phyloP scores from a whole-genome alignment of 495 filamentous ascomycete species.

The Trichoderma gamsii region DNA sequence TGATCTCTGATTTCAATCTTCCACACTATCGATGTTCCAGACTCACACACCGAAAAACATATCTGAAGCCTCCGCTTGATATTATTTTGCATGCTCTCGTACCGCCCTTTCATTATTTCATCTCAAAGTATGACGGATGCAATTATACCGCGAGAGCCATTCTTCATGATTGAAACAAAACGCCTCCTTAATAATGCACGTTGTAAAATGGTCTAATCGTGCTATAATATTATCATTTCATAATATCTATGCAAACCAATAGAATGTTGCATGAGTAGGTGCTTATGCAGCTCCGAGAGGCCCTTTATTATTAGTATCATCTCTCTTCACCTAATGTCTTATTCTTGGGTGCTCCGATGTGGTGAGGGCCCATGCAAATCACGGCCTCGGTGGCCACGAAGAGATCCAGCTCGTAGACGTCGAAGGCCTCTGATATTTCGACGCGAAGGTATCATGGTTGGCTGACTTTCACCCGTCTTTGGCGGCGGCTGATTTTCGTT shows the following conservation, averaged over 20 bases:
- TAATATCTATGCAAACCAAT: neutral
- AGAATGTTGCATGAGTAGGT: neutral
- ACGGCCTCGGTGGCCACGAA: neutral
- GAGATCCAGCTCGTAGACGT: neutral
- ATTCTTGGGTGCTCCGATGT: neutral
- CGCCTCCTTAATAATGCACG: neutral
- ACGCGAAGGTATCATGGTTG: neutral
- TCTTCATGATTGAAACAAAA: neutral
- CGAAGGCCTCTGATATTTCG: neutral
- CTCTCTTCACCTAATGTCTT: neutral
- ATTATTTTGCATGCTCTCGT: neutral
- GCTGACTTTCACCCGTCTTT: neutral
- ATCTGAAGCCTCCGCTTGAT: neutral
- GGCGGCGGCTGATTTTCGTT: neutral
- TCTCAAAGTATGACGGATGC: neutral
- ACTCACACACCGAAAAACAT: neutral
- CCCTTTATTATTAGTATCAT: neutral
- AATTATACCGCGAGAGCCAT: neutral
- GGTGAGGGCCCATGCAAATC: neutral
- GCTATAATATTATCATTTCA: neutral
- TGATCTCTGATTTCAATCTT: neutral
- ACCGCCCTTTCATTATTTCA: neutral
- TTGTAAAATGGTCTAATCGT: neutral
- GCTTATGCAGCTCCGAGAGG: neutral
- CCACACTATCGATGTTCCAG: neutral